A percentile compares a stretch with the other conserved stretches of the same genome.
These are phyloP conservation scores for Termitomyces sp. DNA, from an alignment of 768 basidiomycete genomes.

Conservation along the genomic window DNA sequence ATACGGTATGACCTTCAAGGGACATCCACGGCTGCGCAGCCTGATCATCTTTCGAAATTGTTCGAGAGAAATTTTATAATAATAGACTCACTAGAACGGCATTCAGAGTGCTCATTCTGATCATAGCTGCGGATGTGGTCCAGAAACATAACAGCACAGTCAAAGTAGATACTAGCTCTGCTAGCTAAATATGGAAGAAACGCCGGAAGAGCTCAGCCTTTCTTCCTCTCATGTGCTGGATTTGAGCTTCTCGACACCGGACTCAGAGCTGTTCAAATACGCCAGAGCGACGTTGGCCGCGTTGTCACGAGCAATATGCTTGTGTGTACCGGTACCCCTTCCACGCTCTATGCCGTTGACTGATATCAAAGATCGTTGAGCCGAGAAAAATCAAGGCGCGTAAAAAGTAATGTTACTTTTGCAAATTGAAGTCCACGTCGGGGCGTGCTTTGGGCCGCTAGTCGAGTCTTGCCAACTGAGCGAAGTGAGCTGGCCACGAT, in stretches of 20 bases:
- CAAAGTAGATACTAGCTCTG: neutral
- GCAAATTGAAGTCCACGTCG: conserved; percentile 52
- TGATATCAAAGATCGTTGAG: conserved; percentile 18
- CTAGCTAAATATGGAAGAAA: neutral
- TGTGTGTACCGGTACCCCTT: conserved; percentile 42
- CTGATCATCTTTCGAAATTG: neutral
- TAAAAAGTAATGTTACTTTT: conserved; percentile 38
- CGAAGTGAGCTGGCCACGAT: conserved; percentile 29
- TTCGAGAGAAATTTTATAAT: neutral
- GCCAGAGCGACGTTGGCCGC: conserved; percentile 43
- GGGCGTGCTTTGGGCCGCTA: conserved; percentile 37
- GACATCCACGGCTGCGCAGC: conserved; percentile 5
- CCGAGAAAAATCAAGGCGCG: conserved; percentile 3
- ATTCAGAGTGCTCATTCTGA: neutral
- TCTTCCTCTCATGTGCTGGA: neutral
- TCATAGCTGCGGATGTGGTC: neutral
- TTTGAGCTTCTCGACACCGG: neutral
- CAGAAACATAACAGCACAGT: neutral
- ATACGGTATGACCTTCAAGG: conserved; percentile 6
- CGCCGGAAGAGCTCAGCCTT: neutral
- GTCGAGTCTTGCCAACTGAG: conserved; percentile 51
- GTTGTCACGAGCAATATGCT: conserved; percentile 40
- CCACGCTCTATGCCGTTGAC: conserved; percentile 48
- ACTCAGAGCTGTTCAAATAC: conserved; percentile 22
- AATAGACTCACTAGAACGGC: neutral